Percentiles rank a stretch among this genome's conserved stretches.
Evolutionary conservation across 2,329 filamentous ascomycete species (phyloP).

Genomic region (Didymella lethalis): DNA sequence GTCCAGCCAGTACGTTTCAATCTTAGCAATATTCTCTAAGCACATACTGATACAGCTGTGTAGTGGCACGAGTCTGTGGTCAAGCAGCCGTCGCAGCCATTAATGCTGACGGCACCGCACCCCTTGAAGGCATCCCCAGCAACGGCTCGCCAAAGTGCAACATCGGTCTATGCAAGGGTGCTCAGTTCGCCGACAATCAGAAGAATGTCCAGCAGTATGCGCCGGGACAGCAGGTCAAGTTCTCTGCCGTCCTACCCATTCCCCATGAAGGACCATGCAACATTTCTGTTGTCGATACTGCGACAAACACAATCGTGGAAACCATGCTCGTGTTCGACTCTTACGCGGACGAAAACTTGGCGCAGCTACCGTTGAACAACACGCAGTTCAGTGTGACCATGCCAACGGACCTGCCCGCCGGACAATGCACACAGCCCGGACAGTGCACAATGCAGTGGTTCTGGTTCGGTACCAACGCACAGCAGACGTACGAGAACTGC

Average conservation of each 20-base stretch:
- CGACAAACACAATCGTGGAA: slow-evolving; percentile 61
- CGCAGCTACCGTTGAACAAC: slow-evolving; percentile 53
- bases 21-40: too few species aligned
- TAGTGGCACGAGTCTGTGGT: slow-evolving; percentile 59
- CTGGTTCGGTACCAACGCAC: slow-evolving; percentile 63
- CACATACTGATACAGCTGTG: too few species aligned
- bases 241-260: slow-evolving; percentile 58
- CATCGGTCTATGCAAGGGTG: slow-evolving; percentile 65
- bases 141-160: slow-evolving; percentile 59
- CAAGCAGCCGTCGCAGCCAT: slow-evolving; percentile 62
- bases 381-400: slow-evolving; percentile 62
- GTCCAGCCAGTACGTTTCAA: slow-evolving; percentile 48
- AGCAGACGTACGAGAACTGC: slow-evolving; percentile 69
- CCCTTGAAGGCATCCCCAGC: slow-evolving; percentile 56
- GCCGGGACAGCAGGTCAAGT: slow-evolving; percentile 52
- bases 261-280: slow-evolving; percentile 65
- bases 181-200: slow-evolving; percentile 65
- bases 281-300: slow-evolving; percentile 66
- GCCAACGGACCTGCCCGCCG: slow-evolving; percentile 54
- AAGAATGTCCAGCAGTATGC: slow-evolving; percentile 60
- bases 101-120: slow-evolving; percentile 53
- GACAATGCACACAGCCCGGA: slow-evolving; percentile 56
- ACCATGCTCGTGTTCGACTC: slow-evolving; percentile 37
- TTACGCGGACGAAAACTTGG: slow-evolving; percentile 40
- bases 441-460: slow-evolving; percentile 67